Conservation (phyloP, 2,329 filamentous ascomycete genomes). For the Trichoderma guizhouense region DNA sequence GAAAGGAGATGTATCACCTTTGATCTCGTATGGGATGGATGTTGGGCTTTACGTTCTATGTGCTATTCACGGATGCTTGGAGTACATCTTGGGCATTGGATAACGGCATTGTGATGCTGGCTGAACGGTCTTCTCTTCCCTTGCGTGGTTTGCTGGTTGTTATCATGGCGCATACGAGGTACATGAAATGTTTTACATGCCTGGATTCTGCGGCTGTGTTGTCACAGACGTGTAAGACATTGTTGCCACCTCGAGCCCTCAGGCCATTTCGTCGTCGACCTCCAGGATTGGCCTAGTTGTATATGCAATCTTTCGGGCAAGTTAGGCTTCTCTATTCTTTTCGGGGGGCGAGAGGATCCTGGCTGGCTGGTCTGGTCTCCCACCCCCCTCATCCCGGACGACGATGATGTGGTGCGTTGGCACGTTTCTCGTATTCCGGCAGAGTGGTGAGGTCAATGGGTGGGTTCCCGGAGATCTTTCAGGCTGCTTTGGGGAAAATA, state of each 20-base stretch:
- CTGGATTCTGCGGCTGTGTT: neutral
- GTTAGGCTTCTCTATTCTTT: neutral
- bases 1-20: too few species aligned
- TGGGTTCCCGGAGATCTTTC: neutral
- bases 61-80: neutral
- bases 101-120: neutral
- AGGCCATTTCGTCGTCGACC: neutral
- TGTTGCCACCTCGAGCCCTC: neutral
- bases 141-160: neutral
- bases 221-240: conserved; percentile 8
- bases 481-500: neutral
- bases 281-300: neutral
- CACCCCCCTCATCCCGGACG: neutral
- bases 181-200: neutral
- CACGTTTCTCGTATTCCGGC: conserved; percentile 10
- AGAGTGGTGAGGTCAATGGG: conserved; percentile 2
- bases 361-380: neutral
- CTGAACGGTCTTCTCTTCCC: neutral
- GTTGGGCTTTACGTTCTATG: neutral
- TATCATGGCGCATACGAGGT: neutral
- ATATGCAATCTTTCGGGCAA: neutral
- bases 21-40: neutral
- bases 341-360: neutral
- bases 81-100: neutral
- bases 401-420: neutral